phyloP scores from a whole-genome alignment of 257 asterid species.

The Lithospermum erythrorhizon region DNA sequence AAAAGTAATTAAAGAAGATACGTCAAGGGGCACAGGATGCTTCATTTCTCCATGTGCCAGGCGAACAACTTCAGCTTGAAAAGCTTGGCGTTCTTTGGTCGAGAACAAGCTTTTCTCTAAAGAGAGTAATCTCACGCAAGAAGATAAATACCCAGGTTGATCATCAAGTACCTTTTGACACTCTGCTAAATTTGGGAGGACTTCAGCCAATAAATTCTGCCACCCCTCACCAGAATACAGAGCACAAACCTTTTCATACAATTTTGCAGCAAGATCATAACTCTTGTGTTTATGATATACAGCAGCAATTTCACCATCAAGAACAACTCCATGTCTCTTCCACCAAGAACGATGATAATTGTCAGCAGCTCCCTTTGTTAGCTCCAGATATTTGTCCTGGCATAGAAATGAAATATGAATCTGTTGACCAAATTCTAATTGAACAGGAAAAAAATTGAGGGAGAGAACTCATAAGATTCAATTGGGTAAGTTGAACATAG shows the following conservation, averaged over 20 bases:
- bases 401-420: conserved; percentile 5
- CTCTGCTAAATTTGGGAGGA: conserved; percentile 89
- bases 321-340: conserved; percentile 99
- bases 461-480: too few relatives aligned
- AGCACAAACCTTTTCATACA: conserved; percentile 97
- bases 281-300: conserved; percentile 71
- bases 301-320: conserved; percentile 98
- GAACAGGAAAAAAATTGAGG: too few relatives aligned
- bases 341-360: conserved; percentile 96
- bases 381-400: conserved; percentile 84
- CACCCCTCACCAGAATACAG: conserved; percentile 99
- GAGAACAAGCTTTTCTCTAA: conserved; percentile 78
- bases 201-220: conserved; percentile 92
- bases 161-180: conserved; percentile 88
- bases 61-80: conserved; percentile 91
- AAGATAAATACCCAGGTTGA: conserved; percentile 94
- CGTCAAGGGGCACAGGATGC: conserved; percentile 93
- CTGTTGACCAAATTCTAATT: neutral
- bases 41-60: conserved; percentile 96
- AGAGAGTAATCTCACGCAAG: conserved; percentile 92
- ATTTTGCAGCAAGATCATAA: conserved; percentile 77
- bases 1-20: conserved; percentile 87
- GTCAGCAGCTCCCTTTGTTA: conserved; percentile 95
- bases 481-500: too few relatives aligned
- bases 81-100: conserved; percentile 79